Evolutionary conservation across 768 basidiomycete species (phyloP), one percentile per base, ranked within the genome.

Genomic region (Cantharellus cinnabarinus): DNA sequence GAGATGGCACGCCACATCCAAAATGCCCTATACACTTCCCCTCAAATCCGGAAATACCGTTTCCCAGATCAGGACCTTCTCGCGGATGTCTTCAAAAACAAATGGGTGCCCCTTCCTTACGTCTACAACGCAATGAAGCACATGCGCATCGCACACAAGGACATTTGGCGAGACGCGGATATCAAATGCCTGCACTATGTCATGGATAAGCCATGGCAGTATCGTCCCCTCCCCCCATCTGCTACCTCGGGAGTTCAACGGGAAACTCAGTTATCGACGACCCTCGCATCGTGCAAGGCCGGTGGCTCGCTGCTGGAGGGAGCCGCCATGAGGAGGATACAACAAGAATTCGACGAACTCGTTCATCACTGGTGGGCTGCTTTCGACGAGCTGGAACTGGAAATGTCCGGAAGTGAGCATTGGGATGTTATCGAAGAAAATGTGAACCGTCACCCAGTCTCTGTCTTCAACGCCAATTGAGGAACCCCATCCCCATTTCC

Each of bases 11-110:
- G 76, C 14, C 68, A 68, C 4, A 75, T 98, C 60, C 66, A 73
- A 41, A 65, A 76, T 50, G 81, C 76, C 66, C 75, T 93, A 41
- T 70, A 72, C 58, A 77, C 72, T 3, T 78, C 77, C 4, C 76
- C 78, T 2, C 72, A 75, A 5, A 72, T 85, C 4, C 60, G 74
- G 2, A 71, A 72, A 0, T 82, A 77, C 72, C 69, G 68, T n/a
- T 95, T 97, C 68, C 82, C 89, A 1, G 94, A 99, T 69, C 94
- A 99, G 69, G 94, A 99, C 64, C 76, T 95, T 40, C 78, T 97
- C 40, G 77, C 91, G 1, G 77, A 76, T 40, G 79, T 80, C 66
- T 98, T 94, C 73, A 70, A 75, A 59, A 84, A 83, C 15, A 80
- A 70, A 67, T 91, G 88, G 86, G 76, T 73, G 58, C 82, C 86